Conservation (phyloP, 805 yeast genomes). For the Candida verbasci region DNA sequence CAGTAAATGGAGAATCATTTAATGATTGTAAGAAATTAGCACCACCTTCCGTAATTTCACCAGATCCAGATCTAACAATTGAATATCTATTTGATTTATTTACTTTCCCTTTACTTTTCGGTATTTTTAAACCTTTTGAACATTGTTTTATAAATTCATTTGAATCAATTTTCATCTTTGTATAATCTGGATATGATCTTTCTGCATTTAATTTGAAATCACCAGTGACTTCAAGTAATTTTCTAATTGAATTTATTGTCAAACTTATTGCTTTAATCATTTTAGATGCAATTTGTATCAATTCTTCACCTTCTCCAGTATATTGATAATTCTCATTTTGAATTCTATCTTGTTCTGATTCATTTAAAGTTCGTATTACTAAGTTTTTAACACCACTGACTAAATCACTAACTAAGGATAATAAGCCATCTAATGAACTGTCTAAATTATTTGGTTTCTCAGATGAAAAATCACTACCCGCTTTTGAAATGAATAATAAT, state of each 20-base stretch:
- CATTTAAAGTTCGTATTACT: slow-evolving; percentile 51
- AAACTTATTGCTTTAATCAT: slow-evolving; percentile 53
- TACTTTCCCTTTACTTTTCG: slow-evolving; percentile 5
- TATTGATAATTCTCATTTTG: slow-evolving; percentile 41
- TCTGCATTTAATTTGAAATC: slow-evolving; percentile 54
- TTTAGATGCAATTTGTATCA: slow-evolving; percentile 55
- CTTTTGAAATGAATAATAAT: slow-evolving; percentile 54
- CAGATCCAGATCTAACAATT: slow-evolving; percentile 47
- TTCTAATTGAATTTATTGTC: slow-evolving; percentile 48
- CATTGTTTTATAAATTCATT: slow-evolving; percentile 57
- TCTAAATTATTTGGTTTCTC: slow-evolving; percentile 42
- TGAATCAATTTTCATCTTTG: slow-evolving; percentile 52
- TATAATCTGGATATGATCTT: slow-evolving; percentile 65
- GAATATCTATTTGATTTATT: slow-evolving; percentile 42
- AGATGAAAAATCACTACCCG: slow-evolving; percentile 35
- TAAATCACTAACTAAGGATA: slow-evolving; percentile 59
- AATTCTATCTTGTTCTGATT: slow-evolving; percentile 20
- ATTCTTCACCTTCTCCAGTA: slow-evolving; percentile 63
- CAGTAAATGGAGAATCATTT: slow-evolving; percentile 24
- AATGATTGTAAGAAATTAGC: slow-evolving; percentile 38
- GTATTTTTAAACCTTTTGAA: slow-evolving; percentile 22
- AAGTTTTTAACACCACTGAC: slow-evolving; percentile 61
- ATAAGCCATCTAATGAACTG: slow-evolving; percentile 50
- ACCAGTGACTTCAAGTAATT: slow-evolving; percentile 54
- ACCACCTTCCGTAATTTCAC: slow-evolving; percentile 46